Evolutionary conservation across 2,329 filamentous ascomycete species (phyloP).

Genomic region (Penicillium sp.): DNA sequence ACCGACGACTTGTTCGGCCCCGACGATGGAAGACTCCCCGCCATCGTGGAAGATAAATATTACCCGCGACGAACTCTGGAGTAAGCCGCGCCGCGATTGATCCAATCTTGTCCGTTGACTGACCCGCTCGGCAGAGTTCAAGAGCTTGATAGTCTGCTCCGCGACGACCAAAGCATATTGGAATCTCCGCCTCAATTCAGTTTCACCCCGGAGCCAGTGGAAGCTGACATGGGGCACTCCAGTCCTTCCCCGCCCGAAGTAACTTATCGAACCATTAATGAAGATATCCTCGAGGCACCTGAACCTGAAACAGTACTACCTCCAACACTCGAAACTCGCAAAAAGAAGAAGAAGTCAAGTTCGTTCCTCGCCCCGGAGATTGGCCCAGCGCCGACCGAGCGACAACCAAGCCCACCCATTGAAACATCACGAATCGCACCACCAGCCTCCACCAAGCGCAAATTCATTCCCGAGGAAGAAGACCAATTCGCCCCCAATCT

Average conservation of each 20-base stretch:
- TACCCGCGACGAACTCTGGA: slow-evolving; percentile 59
- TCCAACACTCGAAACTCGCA: slow-evolving; percentile 35
- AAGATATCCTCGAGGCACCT: slow-evolving; percentile 6
- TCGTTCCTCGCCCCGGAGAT: neutral
- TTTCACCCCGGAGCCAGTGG: slow-evolving; percentile 10
- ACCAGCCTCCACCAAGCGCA: slow-evolving; percentile 59
- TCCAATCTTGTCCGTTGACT: neutral
- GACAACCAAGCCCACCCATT: neutral
- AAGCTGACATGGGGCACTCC: slow-evolving; percentile 35
- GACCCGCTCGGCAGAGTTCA: slow-evolving; percentile 28
- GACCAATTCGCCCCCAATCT: slow-evolving; percentile 28
- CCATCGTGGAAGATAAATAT: slow-evolving; percentile 61
- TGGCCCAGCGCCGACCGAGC: neutral
- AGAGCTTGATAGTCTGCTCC: slow-evolving; percentile 35
- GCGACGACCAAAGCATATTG: slow-evolving; percentile 23
- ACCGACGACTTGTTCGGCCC: slow-evolving; percentile 16
- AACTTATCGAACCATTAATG: slow-evolving; percentile 3
- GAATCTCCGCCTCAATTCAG: slow-evolving; percentile 28
- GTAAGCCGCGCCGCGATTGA: slow-evolving; percentile 38
- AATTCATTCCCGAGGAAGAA: slow-evolving; percentile 57
- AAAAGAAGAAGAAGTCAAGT: slow-evolving; percentile 25
- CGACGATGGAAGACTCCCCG: slow-evolving; percentile 51
- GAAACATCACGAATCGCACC: slow-evolving; percentile 33
- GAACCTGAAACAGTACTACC: slow-evolving; percentile 24
- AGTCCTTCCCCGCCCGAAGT: slow-evolving; percentile 5